Conservation (phyloP, 1,284 basidiomycete genomes). For the Cryptococcus wingfieldii region DNA sequence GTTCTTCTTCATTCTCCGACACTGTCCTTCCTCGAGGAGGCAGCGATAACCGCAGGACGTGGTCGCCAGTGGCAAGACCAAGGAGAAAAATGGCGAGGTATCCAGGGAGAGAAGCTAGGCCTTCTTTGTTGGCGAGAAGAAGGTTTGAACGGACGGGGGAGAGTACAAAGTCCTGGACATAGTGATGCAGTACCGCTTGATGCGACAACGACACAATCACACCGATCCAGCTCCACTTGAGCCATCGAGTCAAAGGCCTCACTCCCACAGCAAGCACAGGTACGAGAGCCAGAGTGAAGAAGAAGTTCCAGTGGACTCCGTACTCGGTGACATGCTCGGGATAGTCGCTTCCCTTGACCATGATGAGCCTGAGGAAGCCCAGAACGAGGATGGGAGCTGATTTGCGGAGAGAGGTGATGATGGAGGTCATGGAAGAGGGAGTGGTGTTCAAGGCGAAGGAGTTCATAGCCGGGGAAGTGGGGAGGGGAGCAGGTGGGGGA, state of each 20-base stretch:
- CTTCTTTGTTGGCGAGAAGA: conserved; percentile 82
- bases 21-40: conserved; percentile 43
- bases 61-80: conserved; percentile 74
- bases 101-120: conserved; percentile 71
- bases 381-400: conserved; percentile 66
- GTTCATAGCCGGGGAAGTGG: conserved; percentile 3
- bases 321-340: conserved; percentile 97
- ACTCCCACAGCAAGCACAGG: conserved; percentile 70
- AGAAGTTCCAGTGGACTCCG: conserved; percentile 98
- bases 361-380: conserved; percentile 70
- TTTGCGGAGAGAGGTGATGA: conserved; percentile 54
- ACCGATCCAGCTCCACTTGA: conserved; percentile 64
- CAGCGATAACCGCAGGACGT: conserved; percentile 64
- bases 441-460: neutral
- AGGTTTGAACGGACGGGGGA: conserved; percentile 59
- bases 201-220: conserved; percentile 63
- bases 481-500: neutral
- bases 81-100: conserved; percentile 87
- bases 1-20: conserved; percentile 11
- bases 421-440: conserved; percentile 6
- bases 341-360: conserved; percentile 92
- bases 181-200: conserved; percentile 59
- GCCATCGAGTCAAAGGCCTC: conserved; percentile 58
- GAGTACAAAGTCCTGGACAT: conserved; percentile 64
- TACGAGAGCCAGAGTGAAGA: conserved; percentile 81